These are phyloP conservation scores for Senna tora DNA, from an alignment of 306 rosid species.

Conservation along the genomic window DNA sequence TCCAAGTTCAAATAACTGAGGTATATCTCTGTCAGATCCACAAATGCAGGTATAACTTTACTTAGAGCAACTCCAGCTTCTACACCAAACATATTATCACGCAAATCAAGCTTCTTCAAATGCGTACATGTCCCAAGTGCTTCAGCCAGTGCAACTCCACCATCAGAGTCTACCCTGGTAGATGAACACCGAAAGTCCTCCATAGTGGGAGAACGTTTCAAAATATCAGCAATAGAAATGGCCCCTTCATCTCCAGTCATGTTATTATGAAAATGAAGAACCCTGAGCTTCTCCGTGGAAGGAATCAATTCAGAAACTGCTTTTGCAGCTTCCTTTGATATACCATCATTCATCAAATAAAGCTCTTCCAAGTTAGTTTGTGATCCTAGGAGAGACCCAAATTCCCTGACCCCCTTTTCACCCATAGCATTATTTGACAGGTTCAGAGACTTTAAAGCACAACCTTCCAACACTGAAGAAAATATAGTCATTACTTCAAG, in stretches of 20 bases:
- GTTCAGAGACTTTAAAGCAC: slow-evolving; percentile 62
- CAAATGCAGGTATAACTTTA: slow-evolving; percentile 58
- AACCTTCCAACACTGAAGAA: slow-evolving; percentile 80
- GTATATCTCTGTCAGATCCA: slow-evolving; percentile 70
- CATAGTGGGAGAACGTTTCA: slow-evolving; percentile 63
- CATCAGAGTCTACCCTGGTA: slow-evolving; percentile 82
- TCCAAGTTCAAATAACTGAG: slow-evolving; percentile 85
- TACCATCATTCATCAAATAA: slow-evolving; percentile 90
- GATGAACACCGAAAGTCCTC: slow-evolving; percentile 91
- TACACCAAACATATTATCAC: slow-evolving; percentile 90
- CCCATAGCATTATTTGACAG: slow-evolving; percentile 90
- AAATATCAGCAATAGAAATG: slow-evolving; percentile 63
- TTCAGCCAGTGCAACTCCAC: slow-evolving; percentile 77
- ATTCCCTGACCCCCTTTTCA: slow-evolving; percentile 81
- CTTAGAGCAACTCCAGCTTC: slow-evolving; percentile 82
- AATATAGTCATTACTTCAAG: slow-evolving; percentile 78
- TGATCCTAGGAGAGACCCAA: slow-evolving; percentile 68
- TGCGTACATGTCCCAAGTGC: slow-evolving; percentile 71
- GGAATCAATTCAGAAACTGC: slow-evolving; percentile 84
- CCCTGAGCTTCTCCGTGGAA: slow-evolving; percentile 76
- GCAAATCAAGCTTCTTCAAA: slow-evolving; percentile 81
- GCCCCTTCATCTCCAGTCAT: slow-evolving; percentile 59
- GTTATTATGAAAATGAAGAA: slow-evolving; percentile 88
- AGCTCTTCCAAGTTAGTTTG: slow-evolving; percentile 80
- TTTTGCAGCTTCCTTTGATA: slow-evolving; percentile 94